phyloP scores from a whole-genome alignment of 352 stramenopile genomes.

The Elongisporangium prolatum region DNA sequence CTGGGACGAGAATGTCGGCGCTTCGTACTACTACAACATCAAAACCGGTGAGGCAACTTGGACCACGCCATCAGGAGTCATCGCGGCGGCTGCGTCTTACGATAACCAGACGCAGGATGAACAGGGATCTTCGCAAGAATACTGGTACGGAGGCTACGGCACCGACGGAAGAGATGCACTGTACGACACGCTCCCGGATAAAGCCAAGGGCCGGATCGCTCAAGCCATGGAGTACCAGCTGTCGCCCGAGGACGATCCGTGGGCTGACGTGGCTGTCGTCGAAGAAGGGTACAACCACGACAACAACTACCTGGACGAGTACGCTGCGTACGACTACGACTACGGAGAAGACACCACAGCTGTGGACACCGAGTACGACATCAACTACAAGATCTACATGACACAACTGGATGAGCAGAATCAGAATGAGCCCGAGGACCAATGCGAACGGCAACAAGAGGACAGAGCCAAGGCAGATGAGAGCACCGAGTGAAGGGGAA shows the following conservation, averaged over 20 bases:
- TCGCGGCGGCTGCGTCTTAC: neutral
- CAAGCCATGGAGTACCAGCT: constrained; percentile 13
- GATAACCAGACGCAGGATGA: neutral
- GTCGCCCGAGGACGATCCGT: constrained; percentile 2
- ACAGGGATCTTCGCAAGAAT: neutral
- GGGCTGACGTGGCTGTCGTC: neutral
- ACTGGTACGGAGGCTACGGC: constrained; percentile 1
- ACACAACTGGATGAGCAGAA: constrained; percentile 37
- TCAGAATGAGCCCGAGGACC: constrained; percentile 10
- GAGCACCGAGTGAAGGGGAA: neutral
- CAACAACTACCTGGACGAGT: constrained; percentile 14
- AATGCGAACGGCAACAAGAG: constrained; percentile 7
- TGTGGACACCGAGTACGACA: constrained; percentile 55
- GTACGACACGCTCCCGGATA: constrained; percentile 17
- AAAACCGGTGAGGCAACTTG: constrained; percentile 66
- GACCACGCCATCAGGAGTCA: constrained; percentile 31
- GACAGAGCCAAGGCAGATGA: constrained; percentile 5
- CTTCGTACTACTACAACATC: constrained; percentile 69
- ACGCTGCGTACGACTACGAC: constrained; percentile 12
- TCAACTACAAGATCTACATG: constrained; percentile 72
- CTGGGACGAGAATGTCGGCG: constrained; percentile 62
- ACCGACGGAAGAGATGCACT: constrained; percentile 5
- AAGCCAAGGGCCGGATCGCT: constrained; percentile 3
- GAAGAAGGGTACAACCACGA: constrained; percentile 14
- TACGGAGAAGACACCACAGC: constrained; percentile 14